Percentiles rank a stretch among this genome's conserved stretches.
These are phyloP conservation scores for Suillus lakei DNA, from an alignment of 768 basidiomycete genomes.

Conservation along the genomic window DNA sequence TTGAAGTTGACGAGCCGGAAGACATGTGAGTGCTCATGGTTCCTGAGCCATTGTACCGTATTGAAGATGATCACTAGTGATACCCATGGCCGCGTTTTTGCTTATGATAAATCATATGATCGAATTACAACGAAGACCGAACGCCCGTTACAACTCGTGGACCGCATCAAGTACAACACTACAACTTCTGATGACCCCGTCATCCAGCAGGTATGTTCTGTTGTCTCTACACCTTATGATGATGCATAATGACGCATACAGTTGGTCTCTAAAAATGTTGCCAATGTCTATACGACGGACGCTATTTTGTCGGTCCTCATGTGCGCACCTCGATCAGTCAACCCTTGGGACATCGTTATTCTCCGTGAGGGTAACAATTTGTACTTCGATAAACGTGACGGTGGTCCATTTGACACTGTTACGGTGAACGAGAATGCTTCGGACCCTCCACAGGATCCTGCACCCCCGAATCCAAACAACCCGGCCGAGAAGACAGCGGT, in stretches of 20 bases:
- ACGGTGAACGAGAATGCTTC: slow-evolving; percentile 99
- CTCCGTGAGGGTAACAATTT: slow-evolving; percentile 91
- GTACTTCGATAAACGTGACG: slow-evolving; percentile 97
- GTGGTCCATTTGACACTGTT: slow-evolving; percentile 95
- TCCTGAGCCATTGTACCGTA: not conserved
- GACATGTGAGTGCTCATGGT: slow-evolving; percentile 66
- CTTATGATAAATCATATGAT: slow-evolving; percentile 95
- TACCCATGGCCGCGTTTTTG: slow-evolving; percentile 86
- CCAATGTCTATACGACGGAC: slow-evolving; percentile 93
- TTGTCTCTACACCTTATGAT: slow-evolving; percentile 7
- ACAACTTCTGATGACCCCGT: slow-evolving; percentile 98
- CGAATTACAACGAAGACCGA: slow-evolving; percentile 94
- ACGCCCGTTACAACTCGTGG: slow-evolving; percentile 87
- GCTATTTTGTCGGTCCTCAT: slow-evolving; percentile 94
- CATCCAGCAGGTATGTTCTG: slow-evolving; percentile 75
- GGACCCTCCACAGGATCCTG: slow-evolving; percentile 87
- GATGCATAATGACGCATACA: slow-evolving; percentile 35
- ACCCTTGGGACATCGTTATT: slow-evolving; percentile 99
- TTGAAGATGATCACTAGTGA: slow-evolving; percentile 50
- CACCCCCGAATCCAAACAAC: slow-evolving; percentile 79
- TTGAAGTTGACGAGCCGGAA: slow-evolving; percentile 94
- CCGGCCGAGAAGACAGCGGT: slow-evolving; percentile 63
- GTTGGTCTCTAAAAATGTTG: slow-evolving; percentile 81
- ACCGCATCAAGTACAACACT: slow-evolving; percentile 96
- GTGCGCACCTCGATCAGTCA: slow-evolving; percentile 93